Base-by-base conservation (phyloP, 345 rosid genomes). In the Odontarrhena argentea region DNA sequence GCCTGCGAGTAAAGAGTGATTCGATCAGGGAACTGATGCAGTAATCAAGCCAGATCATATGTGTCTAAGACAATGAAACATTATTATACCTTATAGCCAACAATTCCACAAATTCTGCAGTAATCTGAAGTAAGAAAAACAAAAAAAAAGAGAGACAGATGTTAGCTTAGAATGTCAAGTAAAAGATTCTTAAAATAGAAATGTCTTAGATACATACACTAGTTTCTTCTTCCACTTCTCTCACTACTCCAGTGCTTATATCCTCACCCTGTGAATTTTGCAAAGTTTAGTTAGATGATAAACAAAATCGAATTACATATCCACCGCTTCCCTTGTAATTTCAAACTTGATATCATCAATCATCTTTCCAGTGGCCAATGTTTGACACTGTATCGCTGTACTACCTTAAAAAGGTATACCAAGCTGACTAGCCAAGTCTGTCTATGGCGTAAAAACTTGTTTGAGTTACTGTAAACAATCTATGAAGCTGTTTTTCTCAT, bases 211-310 rank as follows among this genome's bases (percentile, higher is more conserved):
- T 9, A 71, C 89, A 60, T 73, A 85, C 94, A 73, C 84, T 84
- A 0, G 91, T 89, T 67, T 87, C 96, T 87, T 89, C 96, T 51
- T 81, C 78, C 13, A 84, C 94, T 71, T 87, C 96, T 65, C 94
- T 75, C 3, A 84, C 13, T 43, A 81, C 91, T 28, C 87, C 94
- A 8, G 26, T 9, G 38, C 70, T 78, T 10, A 87, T 80, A 65
- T 80, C 78, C 77, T 89, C 96, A 12, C 88, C 94, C 94, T 89
- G 67, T 32, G 22, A 28, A 55, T n/a, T 12, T 5, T 25, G 8
- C 36, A 32, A 51, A 63, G 59, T 37, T 56, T 56, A 25, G 52
- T 55, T 18, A 48, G 49, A 32, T 7, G 7, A 5, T 30, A 25
- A 40, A 65, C 5, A 34, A 28, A 28, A 3, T 41, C 58, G 2